These are phyloP conservation scores for Hyphopichia pseudoburtonii DNA, from an alignment of 1,139 yeast genomes.

Conservation along the genomic window DNA sequence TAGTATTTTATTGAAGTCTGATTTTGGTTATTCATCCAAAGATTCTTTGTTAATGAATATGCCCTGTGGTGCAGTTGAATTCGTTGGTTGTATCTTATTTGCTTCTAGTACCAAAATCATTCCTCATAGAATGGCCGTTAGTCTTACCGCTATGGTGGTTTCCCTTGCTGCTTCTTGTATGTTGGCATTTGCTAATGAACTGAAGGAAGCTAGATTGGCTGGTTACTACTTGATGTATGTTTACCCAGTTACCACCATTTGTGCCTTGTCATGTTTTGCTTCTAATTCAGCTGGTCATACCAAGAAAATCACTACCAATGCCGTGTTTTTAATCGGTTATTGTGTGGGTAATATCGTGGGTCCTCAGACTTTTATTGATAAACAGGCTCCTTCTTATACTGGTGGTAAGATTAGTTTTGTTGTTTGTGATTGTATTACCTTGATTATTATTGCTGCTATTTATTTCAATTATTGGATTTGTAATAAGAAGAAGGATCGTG, in stretches of 20 bases:
- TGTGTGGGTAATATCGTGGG: conserved; percentile 2
- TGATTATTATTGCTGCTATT: too few species aligned
- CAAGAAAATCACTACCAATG: conserved; percentile 21
- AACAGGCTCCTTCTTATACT: conserved; percentile 23
- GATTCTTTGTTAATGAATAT: conserved; percentile 15
- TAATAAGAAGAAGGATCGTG: too few species aligned
- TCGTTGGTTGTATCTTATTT: conserved; percentile 41
- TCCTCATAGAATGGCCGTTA: too few species aligned
- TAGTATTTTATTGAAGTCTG: conserved; percentile 12
- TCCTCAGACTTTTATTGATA: background rate
- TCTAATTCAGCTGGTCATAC: conserved; percentile 6
- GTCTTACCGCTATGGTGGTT: background rate
- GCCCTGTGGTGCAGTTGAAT: conserved; percentile 22
- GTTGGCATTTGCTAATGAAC: too few species aligned
- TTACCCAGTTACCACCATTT: too few species aligned
- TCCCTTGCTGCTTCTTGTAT: too few species aligned
- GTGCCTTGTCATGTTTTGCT: background rate
- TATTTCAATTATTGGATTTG: too few species aligned
- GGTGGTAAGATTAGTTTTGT: too few species aligned
- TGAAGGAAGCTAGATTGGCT: too few species aligned
- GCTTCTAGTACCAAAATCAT: conserved; percentile 17
- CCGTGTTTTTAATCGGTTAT: conserved; percentile 20
- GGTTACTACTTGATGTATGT: background rate
- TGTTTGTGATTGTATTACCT: too few species aligned
- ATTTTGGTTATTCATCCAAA: conserved; percentile 17